These are phyloP conservation scores for Blastobotrys americana DNA, from an alignment of 805 yeast species.

Conservation along the genomic window DNA sequence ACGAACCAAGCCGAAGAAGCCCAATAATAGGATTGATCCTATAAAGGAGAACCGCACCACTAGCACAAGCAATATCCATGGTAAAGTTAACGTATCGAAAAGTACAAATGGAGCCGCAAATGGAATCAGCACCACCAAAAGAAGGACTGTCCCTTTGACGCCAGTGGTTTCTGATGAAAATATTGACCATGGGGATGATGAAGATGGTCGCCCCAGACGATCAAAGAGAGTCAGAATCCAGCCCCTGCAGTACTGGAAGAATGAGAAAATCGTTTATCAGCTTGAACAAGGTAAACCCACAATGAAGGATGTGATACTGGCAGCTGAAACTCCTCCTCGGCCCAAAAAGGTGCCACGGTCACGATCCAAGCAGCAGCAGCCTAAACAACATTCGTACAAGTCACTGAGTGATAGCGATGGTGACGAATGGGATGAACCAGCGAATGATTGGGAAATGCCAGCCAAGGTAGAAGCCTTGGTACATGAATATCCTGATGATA, in stretches of 20 bases:
- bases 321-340: slow-evolving; percentile 9
- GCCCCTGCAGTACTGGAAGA: slow-evolving; percentile 80
- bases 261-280: slow-evolving; percentile 63
- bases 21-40: no score
- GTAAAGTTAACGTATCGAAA: no score
- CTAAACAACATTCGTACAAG: neutral
- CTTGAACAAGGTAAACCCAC: slow-evolving; percentile 22
- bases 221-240: slow-evolving; percentile 60
- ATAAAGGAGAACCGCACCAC: no score
- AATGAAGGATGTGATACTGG: slow-evolving; percentile 23
- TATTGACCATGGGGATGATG: neutral
- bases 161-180: neutral
- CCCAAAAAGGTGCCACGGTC: neutral
- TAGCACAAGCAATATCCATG: no score
- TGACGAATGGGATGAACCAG: slow-evolving; percentile 6
- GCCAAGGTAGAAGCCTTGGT: slow-evolving; percentile 32
- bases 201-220: slow-evolving; percentile 35
- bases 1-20: no score
- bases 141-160: no score
- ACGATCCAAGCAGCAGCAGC: neutral
- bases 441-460: slow-evolving; percentile 1
- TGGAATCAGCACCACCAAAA: no score
- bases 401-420: neutral
- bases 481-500: slow-evolving; percentile 44
- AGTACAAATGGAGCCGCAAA: no score